Evolutionary conservation across 768 basidiomycete species (phyloP).

Genomic region (Ephemerocybe angulata): DNA sequence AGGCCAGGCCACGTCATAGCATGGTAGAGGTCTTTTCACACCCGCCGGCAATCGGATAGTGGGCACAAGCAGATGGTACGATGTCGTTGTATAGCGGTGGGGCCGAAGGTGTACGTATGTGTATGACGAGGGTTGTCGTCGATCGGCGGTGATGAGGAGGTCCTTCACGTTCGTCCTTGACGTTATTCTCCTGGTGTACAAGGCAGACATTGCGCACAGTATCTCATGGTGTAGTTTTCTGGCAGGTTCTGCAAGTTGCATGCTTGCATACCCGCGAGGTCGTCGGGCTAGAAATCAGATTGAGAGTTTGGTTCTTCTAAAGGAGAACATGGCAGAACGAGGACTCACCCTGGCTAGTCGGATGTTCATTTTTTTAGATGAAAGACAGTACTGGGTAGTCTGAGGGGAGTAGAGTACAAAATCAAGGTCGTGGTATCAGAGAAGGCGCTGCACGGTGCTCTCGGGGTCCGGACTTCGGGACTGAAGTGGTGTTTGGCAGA

Average conservation of each 20-base stretch:
- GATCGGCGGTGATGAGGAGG: constrained; percentile 17
- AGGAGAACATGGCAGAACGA: constrained; percentile 4
- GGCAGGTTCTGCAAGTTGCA: constrained; percentile 94
- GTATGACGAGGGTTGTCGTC: not conserved
- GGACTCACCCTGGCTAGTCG: constrained; percentile 38
- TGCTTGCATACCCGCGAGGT: constrained; percentile 92
- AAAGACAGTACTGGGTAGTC: too few relatives aligned
- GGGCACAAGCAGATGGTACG: not conserved
- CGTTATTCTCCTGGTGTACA: constrained; percentile 1
- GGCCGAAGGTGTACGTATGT: too few relatives aligned
- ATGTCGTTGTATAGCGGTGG: too few relatives aligned
- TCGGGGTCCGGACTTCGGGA: not conserved
- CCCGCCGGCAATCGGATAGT: not conserved
- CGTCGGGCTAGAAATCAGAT: constrained; percentile 58
- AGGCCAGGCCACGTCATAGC: constrained; percentile 93
- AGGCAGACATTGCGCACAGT: constrained; percentile 45
- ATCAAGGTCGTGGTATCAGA: too few relatives aligned
- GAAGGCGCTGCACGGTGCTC: too few relatives aligned
- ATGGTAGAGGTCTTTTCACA: constrained; percentile 72
- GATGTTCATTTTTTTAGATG: constrained; percentile 47
- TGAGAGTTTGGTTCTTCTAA: not conserved
- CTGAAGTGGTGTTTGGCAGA: not conserved
- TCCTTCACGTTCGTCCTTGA: constrained; percentile 5
- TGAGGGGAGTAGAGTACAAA: too few relatives aligned
- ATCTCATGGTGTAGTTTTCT: constrained; percentile 88